Percentiles rank a stretch among this genome's conserved stretches.
These are phyloP conservation scores for Haplosporangium sp. DNA, from an alignment of 371 early-diverging fungal species.

Conservation along the genomic window DNA sequence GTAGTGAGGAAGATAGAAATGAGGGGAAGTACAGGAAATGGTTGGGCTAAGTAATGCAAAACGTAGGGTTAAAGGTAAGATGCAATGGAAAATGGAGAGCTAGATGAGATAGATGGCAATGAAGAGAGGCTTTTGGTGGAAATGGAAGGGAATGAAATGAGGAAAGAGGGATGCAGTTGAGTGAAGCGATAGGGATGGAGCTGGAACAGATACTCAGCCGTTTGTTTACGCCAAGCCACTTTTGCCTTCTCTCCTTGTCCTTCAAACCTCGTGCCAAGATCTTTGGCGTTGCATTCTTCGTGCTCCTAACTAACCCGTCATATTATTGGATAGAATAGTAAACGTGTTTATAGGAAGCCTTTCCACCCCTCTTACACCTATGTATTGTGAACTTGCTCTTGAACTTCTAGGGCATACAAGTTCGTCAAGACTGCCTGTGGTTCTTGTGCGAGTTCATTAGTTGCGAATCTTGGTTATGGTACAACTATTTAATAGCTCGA, in stretches of 20 bases:
- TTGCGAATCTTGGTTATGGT: not conserved
- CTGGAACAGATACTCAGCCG: slow-evolving; percentile 1
- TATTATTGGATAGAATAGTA: not conserved
- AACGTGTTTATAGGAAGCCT: not conserved
- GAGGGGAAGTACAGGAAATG: not conserved
- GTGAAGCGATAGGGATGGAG: slow-evolving; percentile 10
- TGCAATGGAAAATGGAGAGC: not conserved
- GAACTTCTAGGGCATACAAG: not conserved
- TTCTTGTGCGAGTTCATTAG: not conserved
- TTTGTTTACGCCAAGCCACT: slow-evolving; percentile 50
- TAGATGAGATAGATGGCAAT: not conserved
- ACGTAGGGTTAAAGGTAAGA: not conserved
- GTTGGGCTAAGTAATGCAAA: slow-evolving; percentile 1
- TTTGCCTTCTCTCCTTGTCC: not conserved
- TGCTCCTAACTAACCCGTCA: not conserved
- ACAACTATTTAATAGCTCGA: not conserved
- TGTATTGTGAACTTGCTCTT: not conserved
- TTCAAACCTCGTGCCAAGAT: not conserved
- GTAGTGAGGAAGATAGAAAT: not conserved
- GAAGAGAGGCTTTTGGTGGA: slow-evolving; percentile 1
- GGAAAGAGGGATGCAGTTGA: slow-evolving; percentile 3
- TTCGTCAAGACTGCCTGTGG: not conserved
- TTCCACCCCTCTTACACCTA: not conserved
- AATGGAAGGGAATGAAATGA: not conserved
- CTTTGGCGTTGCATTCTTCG: slow-evolving; percentile 4